Conservation (phyloP, 768 basidiomycete genomes). For the Podaxis sp. region DNA sequence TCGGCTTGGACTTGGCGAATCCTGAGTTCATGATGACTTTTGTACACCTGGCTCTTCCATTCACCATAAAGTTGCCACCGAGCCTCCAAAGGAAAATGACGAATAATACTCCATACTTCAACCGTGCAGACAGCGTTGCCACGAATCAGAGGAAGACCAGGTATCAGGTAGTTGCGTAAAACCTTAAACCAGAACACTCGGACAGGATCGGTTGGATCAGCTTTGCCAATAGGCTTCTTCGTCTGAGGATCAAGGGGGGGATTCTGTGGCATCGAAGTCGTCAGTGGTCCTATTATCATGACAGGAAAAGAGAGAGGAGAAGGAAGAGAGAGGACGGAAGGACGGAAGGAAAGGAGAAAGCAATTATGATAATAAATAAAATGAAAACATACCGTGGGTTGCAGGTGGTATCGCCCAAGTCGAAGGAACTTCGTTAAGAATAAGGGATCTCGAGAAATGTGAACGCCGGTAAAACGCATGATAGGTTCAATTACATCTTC, state of each 20-base stretch:
- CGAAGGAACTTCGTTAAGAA: conserved; percentile 81
- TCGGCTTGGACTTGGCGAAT: conserved; percentile 83
- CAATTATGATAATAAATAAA: no score
- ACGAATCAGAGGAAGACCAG: conserved; percentile 81
- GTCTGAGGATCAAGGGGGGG: conserved; percentile 56
- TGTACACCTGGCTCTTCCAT: conserved; percentile 79
- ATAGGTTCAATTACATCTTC: conserved; percentile 76
- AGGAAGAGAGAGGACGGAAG: no score
- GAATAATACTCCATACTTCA: conserved; percentile 90
- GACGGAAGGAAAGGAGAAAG: no score
- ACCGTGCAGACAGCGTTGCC: conserved; percentile 88
- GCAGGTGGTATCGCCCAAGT: conserved; percentile 67
- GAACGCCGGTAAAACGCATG: conserved; percentile 76
- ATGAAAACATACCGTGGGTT: conserved; percentile 25
- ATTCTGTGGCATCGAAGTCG: conserved; percentile 28
- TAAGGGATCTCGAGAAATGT: conserved; percentile 75
- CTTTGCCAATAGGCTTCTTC: conserved; percentile 55
- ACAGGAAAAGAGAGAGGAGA: neutral
- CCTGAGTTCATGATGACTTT: conserved; percentile 74
- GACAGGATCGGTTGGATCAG: conserved; percentile 58
- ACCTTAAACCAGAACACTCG: conserved; percentile 85
- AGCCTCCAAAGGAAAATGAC: conserved; percentile 70
- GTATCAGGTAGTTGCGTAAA: conserved; percentile 78
- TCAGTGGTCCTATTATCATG: neutral
- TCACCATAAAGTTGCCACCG: conserved; percentile 96